Evolutionary conservation across 148 eudicot species (phyloP).

Genomic region (Agrostemma githago): DNA sequence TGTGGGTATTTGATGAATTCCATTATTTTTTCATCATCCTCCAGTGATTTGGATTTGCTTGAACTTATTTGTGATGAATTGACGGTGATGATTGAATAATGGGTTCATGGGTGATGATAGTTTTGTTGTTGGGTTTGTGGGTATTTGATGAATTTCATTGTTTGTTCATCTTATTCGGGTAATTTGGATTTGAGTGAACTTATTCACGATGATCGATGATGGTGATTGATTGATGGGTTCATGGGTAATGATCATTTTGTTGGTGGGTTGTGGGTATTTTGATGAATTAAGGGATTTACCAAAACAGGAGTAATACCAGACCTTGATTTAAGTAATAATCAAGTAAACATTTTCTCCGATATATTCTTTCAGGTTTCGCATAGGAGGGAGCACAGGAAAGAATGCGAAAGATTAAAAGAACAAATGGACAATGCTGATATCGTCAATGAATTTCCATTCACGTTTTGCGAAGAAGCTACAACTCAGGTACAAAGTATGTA

Average conservation of each 20-base stretch:
- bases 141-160: too few species aligned
- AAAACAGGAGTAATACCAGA: background rate
- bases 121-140: background rate
- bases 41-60: background rate
- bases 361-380: slow-evolving; percentile 50
- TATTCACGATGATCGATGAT: background rate
- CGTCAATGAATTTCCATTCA: slow-evolving; percentile 70
- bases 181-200: background rate
- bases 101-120: background rate
- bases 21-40: background rate
- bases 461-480: slow-evolving; percentile 56
- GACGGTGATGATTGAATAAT: background rate
- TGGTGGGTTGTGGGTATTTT: too few species aligned
- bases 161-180: too few species aligned
- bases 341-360: background rate
- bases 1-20: slow-evolving; percentile 11
- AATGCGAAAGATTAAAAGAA: slow-evolving; percentile 68
- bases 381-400: slow-evolving; percentile 69
- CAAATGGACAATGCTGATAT: slow-evolving; percentile 49
- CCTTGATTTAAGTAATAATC: background rate
- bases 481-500: slow-evolving; percentile 32
- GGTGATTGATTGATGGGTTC: background rate
- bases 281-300: too few species aligned
- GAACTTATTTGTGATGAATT: too few species aligned
- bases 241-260: background rate